Conservation (phyloP, 2,329 filamentous ascomycete genomes). For the Tolypocladium tropicale region DNA sequence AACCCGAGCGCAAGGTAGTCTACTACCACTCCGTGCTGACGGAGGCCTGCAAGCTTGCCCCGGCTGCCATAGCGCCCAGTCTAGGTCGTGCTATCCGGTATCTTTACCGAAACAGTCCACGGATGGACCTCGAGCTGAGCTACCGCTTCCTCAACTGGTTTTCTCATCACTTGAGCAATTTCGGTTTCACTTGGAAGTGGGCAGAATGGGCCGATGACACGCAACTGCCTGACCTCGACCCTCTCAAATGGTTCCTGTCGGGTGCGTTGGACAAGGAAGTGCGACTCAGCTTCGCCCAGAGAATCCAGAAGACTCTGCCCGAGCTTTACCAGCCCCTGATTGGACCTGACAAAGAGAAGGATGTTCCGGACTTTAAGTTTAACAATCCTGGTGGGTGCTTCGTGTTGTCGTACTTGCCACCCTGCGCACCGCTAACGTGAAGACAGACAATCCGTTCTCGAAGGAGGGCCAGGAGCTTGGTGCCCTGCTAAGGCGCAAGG, state of each 20-base stretch:
- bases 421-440: background rate
- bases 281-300: conserved; percentile 86
- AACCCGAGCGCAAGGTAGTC: conserved; percentile 83
- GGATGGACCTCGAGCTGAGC: conserved; percentile 76
- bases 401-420: background rate
- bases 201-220: conserved; percentile 91
- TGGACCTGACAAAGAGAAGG: conserved; percentile 79
- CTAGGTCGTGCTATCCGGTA: conserved; percentile 87
- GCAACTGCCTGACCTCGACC: conserved; percentile 63
- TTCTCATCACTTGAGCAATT: conserved; percentile 93
- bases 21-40: conserved; percentile 96
- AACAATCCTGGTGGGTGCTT: conserved; percentile 54
- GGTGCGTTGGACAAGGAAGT: conserved; percentile 95
- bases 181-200: conserved; percentile 99
- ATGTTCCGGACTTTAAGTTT: conserved; percentile 94
- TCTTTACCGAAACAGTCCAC: conserved; percentile 72
- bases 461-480: conserved; percentile 77
- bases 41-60: conserved; percentile 90
- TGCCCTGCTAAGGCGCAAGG: conserved; percentile 71
- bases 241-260: conserved; percentile 86
- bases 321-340: conserved; percentile 74
- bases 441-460: conserved; percentile 65
- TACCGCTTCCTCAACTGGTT: conserved; percentile 97
- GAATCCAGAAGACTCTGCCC: conserved; percentile 88
- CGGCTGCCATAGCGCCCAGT: conserved; percentile 90